These are phyloP conservation scores for Datura wrightii DNA, from an alignment of 257 asterid species.

Conservation along the genomic window DNA sequence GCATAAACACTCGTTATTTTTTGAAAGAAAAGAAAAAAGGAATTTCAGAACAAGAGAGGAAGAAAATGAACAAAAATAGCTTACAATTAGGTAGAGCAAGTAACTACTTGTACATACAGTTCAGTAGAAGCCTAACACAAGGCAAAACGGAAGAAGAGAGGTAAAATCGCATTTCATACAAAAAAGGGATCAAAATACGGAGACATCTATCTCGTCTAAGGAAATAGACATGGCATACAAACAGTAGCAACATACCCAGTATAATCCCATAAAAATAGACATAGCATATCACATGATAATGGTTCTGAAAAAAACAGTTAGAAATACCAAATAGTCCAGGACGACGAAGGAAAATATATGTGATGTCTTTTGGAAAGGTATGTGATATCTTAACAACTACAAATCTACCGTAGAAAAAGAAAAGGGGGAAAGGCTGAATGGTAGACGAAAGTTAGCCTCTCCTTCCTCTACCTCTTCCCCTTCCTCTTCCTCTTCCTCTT, in stretches of 20 bases:
- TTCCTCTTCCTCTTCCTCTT: constrained; percentile 61
- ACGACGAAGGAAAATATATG: background rate
- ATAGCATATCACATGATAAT: background rate
- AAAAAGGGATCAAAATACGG: background rate
- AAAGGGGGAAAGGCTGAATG: background rate
- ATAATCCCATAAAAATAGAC: too few species aligned
- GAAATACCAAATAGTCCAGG: background rate
- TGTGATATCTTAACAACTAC: background rate
- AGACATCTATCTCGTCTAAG: background rate
- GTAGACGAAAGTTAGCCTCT: constrained; percentile 39
- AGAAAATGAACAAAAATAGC: too few species aligned
- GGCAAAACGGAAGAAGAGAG: background rate
- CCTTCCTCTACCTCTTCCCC: constrained; percentile 53
- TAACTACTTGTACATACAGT: too few species aligned
- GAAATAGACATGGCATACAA: too few species aligned
- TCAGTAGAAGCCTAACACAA: background rate
- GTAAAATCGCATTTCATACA: background rate
- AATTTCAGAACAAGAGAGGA: too few species aligned
- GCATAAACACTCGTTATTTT: too few species aligned
- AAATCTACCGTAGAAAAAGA: background rate
- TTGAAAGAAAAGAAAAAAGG: too few species aligned
- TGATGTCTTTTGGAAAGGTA: background rate
- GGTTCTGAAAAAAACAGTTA: constrained; percentile 9
- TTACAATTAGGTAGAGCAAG: too few species aligned
- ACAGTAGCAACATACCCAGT: too few species aligned